Evolutionary conservation across 768 basidiomycete species (phyloP), one percentile per base, ranked within the genome.

Genomic region (Leccinum obscurum): DNA sequence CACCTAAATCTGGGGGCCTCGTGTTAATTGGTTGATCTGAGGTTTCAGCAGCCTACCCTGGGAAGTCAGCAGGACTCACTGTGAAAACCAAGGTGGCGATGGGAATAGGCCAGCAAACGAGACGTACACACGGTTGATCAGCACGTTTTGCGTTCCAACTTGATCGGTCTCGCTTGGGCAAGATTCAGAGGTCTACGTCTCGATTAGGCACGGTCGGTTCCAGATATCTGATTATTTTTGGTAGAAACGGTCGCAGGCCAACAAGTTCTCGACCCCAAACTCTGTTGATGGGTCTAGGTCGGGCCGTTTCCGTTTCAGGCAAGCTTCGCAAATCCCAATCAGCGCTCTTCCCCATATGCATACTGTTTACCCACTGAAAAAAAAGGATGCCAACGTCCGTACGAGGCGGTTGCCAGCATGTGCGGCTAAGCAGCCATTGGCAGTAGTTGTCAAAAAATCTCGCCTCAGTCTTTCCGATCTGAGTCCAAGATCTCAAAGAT

Each of bases 21-120:
- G 37, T 22, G 61, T 39, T 55, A 11, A 30, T 34, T 35, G 56
- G 35, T 30, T 35, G 13, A 44, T n/a, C 41, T 44, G 14, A 44
- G 34, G 64, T 66, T 66, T 65, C 56, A 63, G 44, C 9, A 13
- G 52, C 61, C 57, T 1, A 9, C 22, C 41, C n/a, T 66, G 64
- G 64, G 56, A 65, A 66, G 59, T n/a, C 57, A 57, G 58, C 15
- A 41, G 46, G 24, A 35, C 44, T 52, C 61, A 26, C 17, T 37
- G 54, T 28, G 54, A 51, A 37, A 60, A 60, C 39, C 24, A 41
- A 26, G 15, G 34, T 35, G 28, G 30, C 5, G 14, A 41, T 63
- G 44, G 30, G 39, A 63, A 52, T 44, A 26, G 48, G 22, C 41
- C 4, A 59, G 13, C 34, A 22, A 20, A 24, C 15, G 4, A 15